Evolutionary conservation across 345 rosid species (phyloP), one percentile per base, ranked within the genome.

Genomic region (Clarkia xantiana): DNA sequence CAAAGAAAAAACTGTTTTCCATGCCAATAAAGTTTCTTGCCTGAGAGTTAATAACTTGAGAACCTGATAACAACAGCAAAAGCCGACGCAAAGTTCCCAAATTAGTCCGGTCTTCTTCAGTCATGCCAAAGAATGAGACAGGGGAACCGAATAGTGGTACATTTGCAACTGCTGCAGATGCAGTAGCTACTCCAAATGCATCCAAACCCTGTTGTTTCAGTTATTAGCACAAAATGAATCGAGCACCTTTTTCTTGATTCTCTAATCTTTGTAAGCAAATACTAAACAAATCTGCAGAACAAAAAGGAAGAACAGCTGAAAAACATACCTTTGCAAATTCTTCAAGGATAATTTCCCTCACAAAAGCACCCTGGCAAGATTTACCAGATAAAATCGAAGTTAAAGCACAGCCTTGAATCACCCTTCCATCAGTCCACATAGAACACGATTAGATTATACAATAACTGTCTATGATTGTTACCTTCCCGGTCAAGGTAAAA

Each of bases 291-390:
- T 46, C 18, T 12, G 23, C n/a, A 18, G 14, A 6, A 45, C 20
- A 16, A 45, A 17, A 16, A 25, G 41, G n/a, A 53, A 52, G 10
- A 20, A 9, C 13, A 49, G 25, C 45, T 43, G 23, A 39, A 14
- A 65, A 56, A 2, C 68, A 40, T 59, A 84, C 97, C 94, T 88
- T 88, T 9, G 94, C 83, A 36, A 84, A 67, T 66, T 88, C 97
- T 68, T 67, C 74, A 73, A 88, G 72, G 62, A 88, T 67, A 61
- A 88, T 77, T 62, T 88, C 94, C 73, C 93, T 82, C 55, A 84
- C 80, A 60, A 81, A 81, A 25, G 80, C 61, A 55, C 94, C 97
- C 97, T 88, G 77, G 36, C 56, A 57, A 72, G 62, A 54, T 56
- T 38, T 51, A 39, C 52, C 55, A 47, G 23, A 42, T 40, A n/a